Conservation (phyloP, 345 rosid genomes). For the Psidium guajava region DNA sequence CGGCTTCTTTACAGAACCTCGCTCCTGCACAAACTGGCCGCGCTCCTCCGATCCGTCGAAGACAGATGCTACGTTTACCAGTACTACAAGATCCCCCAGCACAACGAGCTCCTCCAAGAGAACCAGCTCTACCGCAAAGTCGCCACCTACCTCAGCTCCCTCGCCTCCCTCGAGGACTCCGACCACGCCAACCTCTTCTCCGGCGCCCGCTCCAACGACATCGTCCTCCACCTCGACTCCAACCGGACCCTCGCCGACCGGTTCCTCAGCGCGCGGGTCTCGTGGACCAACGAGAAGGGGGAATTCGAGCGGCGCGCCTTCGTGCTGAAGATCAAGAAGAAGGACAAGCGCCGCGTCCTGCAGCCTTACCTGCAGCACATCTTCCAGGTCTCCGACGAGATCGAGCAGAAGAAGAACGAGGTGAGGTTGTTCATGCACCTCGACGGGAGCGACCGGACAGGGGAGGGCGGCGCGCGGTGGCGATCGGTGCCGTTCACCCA, state of each 20-base stretch:
- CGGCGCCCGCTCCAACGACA: slow-evolving; percentile 36
- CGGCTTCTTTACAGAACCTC: slow-evolving; percentile 27
- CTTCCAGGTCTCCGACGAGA: slow-evolving; percentile 27
- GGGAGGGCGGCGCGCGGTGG: slow-evolving; percentile 27
- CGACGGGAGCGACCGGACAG: background rate
- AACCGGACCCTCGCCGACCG: slow-evolving; percentile 27
- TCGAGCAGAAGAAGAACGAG: slow-evolving; percentile 25
- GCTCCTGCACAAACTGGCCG: slow-evolving; percentile 6
- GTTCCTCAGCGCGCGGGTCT: slow-evolving; percentile 42
- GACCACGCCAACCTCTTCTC: slow-evolving; percentile 45
- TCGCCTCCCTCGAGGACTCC: slow-evolving; percentile 42
- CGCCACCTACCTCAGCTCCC: slow-evolving; percentile 36
- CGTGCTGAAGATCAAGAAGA: slow-evolving; percentile 35
- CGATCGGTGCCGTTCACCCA: slow-evolving; percentile 41
- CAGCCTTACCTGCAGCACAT: slow-evolving; percentile 67
- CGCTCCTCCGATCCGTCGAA: slow-evolving; percentile 15
- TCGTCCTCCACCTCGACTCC: slow-evolving; percentile 26
- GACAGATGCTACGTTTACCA: slow-evolving; percentile 34
- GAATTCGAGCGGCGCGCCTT: slow-evolving; percentile 3
- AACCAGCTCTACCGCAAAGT: slow-evolving; percentile 40
- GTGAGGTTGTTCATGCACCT: slow-evolving; percentile 30
- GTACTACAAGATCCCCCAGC: slow-evolving; percentile 36
- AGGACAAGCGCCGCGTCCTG: slow-evolving; percentile 44
- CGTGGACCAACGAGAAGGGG: slow-evolving; percentile 24
- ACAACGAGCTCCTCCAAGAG: slow-evolving; percentile 31